A percentile compares a stretch with the other conserved stretches of the same genome.
Evolutionary conservation across 345 rosid species (phyloP).

Genomic region (Turritis glabra): DNA sequence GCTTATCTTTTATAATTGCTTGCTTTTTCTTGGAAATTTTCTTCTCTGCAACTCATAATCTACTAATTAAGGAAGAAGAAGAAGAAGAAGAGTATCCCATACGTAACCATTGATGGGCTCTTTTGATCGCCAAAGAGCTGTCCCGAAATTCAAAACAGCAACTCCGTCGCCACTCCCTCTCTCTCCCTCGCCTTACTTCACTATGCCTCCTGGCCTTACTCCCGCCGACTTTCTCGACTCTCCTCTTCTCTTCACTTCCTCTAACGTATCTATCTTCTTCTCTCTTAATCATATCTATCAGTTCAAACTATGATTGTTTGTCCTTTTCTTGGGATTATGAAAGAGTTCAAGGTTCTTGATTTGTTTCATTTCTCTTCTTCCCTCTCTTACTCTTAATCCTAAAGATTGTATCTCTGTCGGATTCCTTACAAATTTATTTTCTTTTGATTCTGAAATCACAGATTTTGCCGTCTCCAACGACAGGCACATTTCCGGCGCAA

Average conservation of each 20-base stretch:
- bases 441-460: conserved; percentile 28
- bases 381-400: neutral
- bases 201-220: conserved; percentile 57
- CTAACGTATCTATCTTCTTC: conserved; percentile 44
- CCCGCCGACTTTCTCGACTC: conserved; percentile 65
- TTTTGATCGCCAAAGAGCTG: conserved; percentile 23
- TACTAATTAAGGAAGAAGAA: neutral
- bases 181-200: conserved; percentile 70
- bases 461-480: conserved; percentile 90
- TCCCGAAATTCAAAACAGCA: conserved; percentile 82
- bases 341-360: no score
- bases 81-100: conserved; percentile 5
- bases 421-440: neutral
- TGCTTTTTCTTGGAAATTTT: conserved; percentile 11
- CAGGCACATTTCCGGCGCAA: conserved; percentile 66
- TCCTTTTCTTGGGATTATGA: no score
- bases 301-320: neutral
- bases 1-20: neutral
- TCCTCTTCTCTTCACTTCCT: conserved; percentile 70
- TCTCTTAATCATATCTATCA: neutral
- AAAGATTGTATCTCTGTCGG: neutral
- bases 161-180: conserved; percentile 59
- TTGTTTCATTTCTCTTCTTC: no score
- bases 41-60: neutral
- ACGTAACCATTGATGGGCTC: conserved; percentile 21